Evolutionary conservation across 2,329 filamentous ascomycete genomes (phyloP).

Genomic region (Phialemoniopsis sp.): DNA sequence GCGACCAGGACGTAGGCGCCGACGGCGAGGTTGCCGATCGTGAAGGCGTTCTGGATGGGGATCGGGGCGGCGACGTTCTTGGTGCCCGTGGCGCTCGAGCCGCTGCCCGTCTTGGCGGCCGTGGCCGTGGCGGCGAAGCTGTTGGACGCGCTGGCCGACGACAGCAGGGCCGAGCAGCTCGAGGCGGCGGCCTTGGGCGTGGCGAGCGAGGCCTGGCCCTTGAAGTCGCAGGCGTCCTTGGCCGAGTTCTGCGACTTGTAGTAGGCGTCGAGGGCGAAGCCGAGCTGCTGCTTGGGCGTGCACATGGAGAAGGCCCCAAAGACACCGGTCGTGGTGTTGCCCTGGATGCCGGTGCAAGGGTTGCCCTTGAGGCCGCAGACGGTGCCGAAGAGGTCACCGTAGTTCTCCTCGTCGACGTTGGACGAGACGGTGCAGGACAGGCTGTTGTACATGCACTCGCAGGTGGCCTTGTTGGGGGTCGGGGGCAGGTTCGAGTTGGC

Average conservation of each 20-base stretch:
- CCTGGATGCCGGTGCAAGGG: conserved; percentile 64
- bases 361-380: conserved; percentile 58
- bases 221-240: conserved; percentile 65
- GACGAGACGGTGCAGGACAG: conserved; percentile 66
- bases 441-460: conserved; percentile 77
- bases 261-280: conserved; percentile 71
- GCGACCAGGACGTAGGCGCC: conserved; percentile 49
- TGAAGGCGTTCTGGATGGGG: conserved; percentile 32
- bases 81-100: conserved; percentile 15
- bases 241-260: conserved; percentile 53
- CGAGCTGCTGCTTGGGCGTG: conserved; percentile 64
- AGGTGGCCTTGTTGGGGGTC: conserved; percentile 72
- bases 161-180: conserved; percentile 55
- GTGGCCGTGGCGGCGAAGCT: conserved; percentile 41
- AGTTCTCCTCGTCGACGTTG: conserved; percentile 52
- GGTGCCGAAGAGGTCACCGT: conserved; percentile 66
- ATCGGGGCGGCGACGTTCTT: conserved; percentile 31
- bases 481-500: conserved; percentile 71
- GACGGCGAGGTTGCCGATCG: conserved; percentile 41
- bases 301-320: conserved; percentile 82
- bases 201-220: conserved; percentile 58
- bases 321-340: conserved; percentile 61
- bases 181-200: conserved; percentile 38
- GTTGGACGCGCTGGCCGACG: conserved; percentile 57
- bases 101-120: conserved; percentile 21